Evolutionary conservation across 257 asterid genomes (phyloP).

Genomic region (Avicennia marina): DNA sequence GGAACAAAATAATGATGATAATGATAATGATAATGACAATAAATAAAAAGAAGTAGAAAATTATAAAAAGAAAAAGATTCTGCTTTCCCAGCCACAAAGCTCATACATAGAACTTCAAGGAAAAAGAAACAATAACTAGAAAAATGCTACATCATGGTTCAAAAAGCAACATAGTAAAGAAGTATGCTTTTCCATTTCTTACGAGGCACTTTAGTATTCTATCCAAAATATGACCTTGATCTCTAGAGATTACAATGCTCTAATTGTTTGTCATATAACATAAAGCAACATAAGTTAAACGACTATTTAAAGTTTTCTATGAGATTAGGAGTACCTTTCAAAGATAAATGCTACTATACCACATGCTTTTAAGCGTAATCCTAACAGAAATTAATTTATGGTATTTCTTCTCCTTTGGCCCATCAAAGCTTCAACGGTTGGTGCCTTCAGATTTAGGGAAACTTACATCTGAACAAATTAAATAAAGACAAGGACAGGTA

Average conservation of each 20-base stretch:
- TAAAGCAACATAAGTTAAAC: neutral
- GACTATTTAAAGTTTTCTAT: too few species aligned
- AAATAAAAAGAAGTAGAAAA: neutral
- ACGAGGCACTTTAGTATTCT: neutral
- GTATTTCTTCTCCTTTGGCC: neutral
- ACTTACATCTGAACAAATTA: neutral
- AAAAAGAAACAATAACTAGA: neutral
- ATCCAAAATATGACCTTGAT: neutral
- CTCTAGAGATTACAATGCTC: neutral
- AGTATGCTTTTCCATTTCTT: neutral
- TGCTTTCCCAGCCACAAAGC: too few species aligned
- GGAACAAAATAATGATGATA: neutral
- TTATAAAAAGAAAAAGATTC: too few species aligned
- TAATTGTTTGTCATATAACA: neutral
- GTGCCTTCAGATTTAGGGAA: neutral
- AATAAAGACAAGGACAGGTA: too few species aligned
- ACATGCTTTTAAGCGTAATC: neutral
- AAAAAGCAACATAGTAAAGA: neutral
- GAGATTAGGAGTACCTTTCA: neutral
- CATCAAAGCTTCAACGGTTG: neutral
- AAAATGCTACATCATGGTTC: neutral
- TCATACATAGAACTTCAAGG: too few species aligned
- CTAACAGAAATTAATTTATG: neutral
- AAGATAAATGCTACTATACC: neutral
- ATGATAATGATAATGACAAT: neutral